phyloP scores from a whole-genome alignment of 495 filamentous ascomycete genomes.

The Penicillium pancosmium region DNA sequence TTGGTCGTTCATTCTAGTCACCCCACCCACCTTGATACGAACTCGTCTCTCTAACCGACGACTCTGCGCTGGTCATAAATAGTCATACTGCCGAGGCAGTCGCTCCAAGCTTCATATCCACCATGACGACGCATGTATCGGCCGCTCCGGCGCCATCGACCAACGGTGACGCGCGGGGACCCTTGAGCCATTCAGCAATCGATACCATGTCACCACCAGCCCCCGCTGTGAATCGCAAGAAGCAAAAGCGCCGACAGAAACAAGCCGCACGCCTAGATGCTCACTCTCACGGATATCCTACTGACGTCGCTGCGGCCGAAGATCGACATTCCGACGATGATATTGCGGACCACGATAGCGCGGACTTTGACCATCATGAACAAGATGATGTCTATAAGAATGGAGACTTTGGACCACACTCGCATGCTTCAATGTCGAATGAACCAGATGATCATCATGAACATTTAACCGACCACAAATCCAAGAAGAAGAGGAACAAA shows the following conservation, averaged over 20 bases:
- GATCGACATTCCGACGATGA: slow-evolving; percentile 36
- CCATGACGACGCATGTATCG: slow-evolving; percentile 38
- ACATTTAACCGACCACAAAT: slow-evolving; percentile 28
- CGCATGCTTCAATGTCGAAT: slow-evolving; percentile 18
- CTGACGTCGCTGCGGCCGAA: slow-evolving; percentile 24
- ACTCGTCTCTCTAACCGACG: slow-evolving; percentile 11
- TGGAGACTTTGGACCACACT: slow-evolving; percentile 12
- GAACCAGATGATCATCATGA: slow-evolving; percentile 19
- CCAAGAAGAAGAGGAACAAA: slow-evolving; percentile 54
- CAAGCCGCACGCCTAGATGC: slow-evolving; percentile 63
- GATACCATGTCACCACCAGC: slow-evolving; percentile 38
- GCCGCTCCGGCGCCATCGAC: slow-evolving; percentile 38
- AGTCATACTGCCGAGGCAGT: slow-evolving; percentile 26
- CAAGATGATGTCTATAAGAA: slow-evolving; percentile 24
- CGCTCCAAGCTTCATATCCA: slow-evolving; percentile 28
- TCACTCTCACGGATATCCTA: slow-evolving; percentile 25
- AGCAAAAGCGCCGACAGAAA: slow-evolving; percentile 83
- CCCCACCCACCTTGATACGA: slow-evolving; percentile 19
- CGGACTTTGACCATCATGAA: slow-evolving; percentile 21
- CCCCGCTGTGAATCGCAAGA: slow-evolving; percentile 77
- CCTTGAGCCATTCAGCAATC: slow-evolving; percentile 28
- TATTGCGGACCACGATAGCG: slow-evolving; percentile 31
- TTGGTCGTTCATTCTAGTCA: slow-evolving; percentile 19
- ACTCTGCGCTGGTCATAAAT: not conserved
- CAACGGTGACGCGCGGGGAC: slow-evolving; percentile 38